These are phyloP conservation scores for Irpex lacteus DNA, from an alignment of 1,284 basidiomycete genomes.

Conservation along the genomic window DNA sequence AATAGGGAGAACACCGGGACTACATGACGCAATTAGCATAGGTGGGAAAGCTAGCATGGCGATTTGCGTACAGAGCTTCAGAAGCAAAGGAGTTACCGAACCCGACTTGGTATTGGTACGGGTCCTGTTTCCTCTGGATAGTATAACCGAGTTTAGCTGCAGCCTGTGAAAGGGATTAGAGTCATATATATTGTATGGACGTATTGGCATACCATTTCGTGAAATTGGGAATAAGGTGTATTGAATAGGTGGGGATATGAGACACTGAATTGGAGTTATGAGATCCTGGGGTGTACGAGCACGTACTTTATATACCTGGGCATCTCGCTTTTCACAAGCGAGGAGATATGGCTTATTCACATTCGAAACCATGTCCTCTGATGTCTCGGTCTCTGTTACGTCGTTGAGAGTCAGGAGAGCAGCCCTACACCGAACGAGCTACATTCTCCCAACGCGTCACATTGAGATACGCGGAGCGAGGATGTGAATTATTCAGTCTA, in stretches of 20 bases:
- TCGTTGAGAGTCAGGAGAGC: background rate
- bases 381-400: background rate
- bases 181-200: background rate
- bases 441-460: background rate
- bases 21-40: slow-evolving; percentile 21
- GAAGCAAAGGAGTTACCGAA: slow-evolving; percentile 53
- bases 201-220: background rate
- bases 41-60: background rate
- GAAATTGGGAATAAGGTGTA: background rate
- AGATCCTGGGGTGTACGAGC: background rate
- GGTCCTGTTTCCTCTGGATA: slow-evolving; percentile 31
- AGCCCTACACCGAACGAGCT: background rate
- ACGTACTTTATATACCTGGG: background rate
- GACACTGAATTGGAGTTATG: background rate
- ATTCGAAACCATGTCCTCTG: background rate
- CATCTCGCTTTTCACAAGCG: background rate
- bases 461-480: background rate
- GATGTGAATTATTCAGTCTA: background rate
- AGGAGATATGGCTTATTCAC: background rate
- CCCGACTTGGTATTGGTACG: slow-evolving; percentile 55
- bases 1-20: slow-evolving; percentile 50
- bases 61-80: slow-evolving; percentile 44
- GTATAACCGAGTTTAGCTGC: slow-evolving; percentile 2
- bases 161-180: background rate
- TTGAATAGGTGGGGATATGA: background rate